phyloP scores from a whole-genome alignment of 1,139 yeast species.

The Magnusiomyces tetraspermus region DNA sequence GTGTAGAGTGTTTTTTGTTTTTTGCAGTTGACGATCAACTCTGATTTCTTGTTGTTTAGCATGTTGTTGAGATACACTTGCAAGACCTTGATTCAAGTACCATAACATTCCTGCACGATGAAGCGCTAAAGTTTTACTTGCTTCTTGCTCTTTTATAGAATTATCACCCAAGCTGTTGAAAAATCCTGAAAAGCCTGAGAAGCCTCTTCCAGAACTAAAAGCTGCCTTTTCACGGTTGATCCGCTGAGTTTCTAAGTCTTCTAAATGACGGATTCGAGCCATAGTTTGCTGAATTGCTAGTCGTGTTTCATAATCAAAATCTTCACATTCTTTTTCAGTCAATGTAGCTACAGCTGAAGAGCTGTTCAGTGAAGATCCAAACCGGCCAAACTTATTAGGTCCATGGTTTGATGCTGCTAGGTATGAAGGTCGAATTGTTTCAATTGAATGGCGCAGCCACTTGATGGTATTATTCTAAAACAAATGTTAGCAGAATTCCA shows the following conservation, averaged over 20 bases:
- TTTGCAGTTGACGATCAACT: slow-evolving; percentile 29
- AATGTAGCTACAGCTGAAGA: slow-evolving; percentile 17
- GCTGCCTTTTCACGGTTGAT: slow-evolving; percentile 7
- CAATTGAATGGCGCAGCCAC: slow-evolving; percentile 21
- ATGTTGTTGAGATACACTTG: slow-evolving; percentile 29
- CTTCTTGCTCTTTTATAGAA: slow-evolving; percentile 19
- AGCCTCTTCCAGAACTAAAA: background rate
- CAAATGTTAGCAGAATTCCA: background rate
- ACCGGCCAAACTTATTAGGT: background rate
- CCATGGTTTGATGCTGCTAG: slow-evolving; percentile 21
- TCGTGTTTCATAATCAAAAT: slow-evolving; percentile 35
- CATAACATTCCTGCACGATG: slow-evolving; percentile 33
- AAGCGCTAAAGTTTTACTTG: slow-evolving; percentile 23
- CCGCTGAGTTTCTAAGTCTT: slow-evolving; percentile 24
- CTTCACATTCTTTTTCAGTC: slow-evolving; percentile 35
- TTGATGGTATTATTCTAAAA: slow-evolving; percentile 17
- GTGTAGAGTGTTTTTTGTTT: slow-evolving; percentile 25
- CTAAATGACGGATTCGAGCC: slow-evolving; percentile 30
- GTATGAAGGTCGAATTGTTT: slow-evolving; percentile 27
- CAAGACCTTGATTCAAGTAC: slow-evolving; percentile 28
- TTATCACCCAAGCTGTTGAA: slow-evolving; percentile 9
- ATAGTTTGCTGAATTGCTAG: slow-evolving; percentile 32
- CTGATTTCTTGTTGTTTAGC: slow-evolving; percentile 33
- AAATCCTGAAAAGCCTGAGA: slow-evolving; percentile 8
- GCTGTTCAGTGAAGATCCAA: background rate